Evolutionary conservation across 2,329 filamentous ascomycete genomes (phyloP), one percentile per base, ranked within the genome.

Genomic region (Cercospora zeae-maydis): DNA sequence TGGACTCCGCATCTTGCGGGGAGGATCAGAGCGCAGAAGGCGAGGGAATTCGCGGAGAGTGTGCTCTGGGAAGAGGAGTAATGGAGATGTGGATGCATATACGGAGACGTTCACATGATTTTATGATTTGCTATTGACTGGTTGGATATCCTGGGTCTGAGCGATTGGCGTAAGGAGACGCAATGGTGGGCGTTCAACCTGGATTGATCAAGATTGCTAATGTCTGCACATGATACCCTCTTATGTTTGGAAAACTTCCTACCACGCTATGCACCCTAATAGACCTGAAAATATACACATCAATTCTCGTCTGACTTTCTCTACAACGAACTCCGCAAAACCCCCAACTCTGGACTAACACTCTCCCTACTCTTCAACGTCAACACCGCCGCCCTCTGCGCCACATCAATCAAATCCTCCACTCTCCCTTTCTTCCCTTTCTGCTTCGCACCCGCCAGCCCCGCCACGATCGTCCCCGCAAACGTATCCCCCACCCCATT

Each of bases 401-500:
- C 93, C 36, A 95, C 77, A 62, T 87, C 81, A n/a, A 99, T 81
- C 59, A 95, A 75, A 52, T 88, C 82, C 65, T 86, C 83, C 13
- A 87, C 73, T 19, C 70, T 72, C 61, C 71, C 86, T 75, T 16
- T 49, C 70, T 66, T 62, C 27, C 74, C 73, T 19, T 51, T 21
- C 33, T 34, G 42, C 3, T 24, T 70, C 16, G n/a, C 49, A 7
- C 82, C 84, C 0, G 87, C 87, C 67, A 98, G 75, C 0, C 90
- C 91, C 1, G 92, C 89, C n/a, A 96, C 80, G 61, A 97, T 70
- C 13, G 92, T 89, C 0, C 93, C 95, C 8, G 96, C 81, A 75
- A 98, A 93, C 0, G 95, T 97, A 77, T 99, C 95, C 0, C 95
- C 95, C 1, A 92, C 92, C 0, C 93, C 95, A 74, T 98, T 98